These are phyloP conservation scores for Termitomyces sp. DNA, from an alignment of 768 basidiomycete species.

Conservation along the genomic window DNA sequence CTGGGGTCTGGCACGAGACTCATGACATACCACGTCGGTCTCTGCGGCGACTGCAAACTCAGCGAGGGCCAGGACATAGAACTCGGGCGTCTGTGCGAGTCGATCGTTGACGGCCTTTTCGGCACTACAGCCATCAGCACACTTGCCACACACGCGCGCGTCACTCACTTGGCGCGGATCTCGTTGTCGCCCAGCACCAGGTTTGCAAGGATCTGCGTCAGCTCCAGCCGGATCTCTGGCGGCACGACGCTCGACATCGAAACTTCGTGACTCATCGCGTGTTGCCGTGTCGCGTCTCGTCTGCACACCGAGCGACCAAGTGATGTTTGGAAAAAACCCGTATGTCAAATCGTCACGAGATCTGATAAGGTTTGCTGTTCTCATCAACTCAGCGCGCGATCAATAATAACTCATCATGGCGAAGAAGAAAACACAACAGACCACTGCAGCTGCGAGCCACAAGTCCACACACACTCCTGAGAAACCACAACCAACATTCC, in stretches of 20 bases:
- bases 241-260: too few relatives aligned
- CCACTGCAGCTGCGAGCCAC: neutral
- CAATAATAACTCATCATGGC: too few relatives aligned
- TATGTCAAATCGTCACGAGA: too few relatives aligned
- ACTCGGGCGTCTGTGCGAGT: conserved; percentile 69
- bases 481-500: neutral
- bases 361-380: too few relatives aligned
- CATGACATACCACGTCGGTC: conserved; percentile 67
- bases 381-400: too few relatives aligned
- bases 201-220: conserved; percentile 82
- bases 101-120: conserved; percentile 81
- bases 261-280: too few relatives aligned
- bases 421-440: conserved; percentile 10
- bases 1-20: too few relatives aligned
- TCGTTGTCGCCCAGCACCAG: conserved; percentile 81
- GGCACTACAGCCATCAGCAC: conserved; percentile 36
- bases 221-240: conserved; percentile 21
- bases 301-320: too few relatives aligned
- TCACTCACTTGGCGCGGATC: conserved; percentile 60
- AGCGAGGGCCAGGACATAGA: conserved; percentile 60
- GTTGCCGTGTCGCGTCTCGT: too few relatives aligned
- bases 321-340: too few relatives aligned
- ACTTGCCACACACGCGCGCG: too few relatives aligned
- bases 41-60: conserved; percentile 76
- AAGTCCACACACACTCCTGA: neutral